Evolutionary conservation across 108 stramenopile species (phyloP), one percentile per base, ranked within the genome.

Genomic region (Cyclotella atomus): DNA sequence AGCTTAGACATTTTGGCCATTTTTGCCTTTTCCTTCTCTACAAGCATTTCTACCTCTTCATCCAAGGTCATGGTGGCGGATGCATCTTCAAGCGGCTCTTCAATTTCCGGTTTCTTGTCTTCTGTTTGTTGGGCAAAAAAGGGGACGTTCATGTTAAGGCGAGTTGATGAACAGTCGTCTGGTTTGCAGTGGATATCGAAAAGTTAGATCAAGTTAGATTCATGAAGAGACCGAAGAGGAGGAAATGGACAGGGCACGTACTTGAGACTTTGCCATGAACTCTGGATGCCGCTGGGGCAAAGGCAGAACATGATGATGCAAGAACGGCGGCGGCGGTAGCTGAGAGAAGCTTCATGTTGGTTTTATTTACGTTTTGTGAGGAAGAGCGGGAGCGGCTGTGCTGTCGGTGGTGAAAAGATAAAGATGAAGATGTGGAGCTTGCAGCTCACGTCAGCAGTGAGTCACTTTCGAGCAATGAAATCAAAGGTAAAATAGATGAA

Each of bases 41-140:
- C 77, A 23, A 91, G 71, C 25, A 63, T 33, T 64, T 95, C 95
- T 12, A 92, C 77, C 54, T 95, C 91, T 54, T 92, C 90, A 33
- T 90, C 88, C 24, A 83, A 29, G 38, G 84, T 60, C 73, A 73
- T 45, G 16, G 66, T 15, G 70, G 84, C 59, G 1, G 25, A 45
- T 29, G 17, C 20, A 19, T 20, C 36, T 9, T 21, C 23, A 20
- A 32, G 6, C 4, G 71, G n/a, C 27, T 32, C 33, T 28, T 10
- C n/a, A 9, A 60, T 21, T 19, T 47, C 47, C 29, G 57, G 27
- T 23, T 59, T 56, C 52, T 70, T 36, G 23, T 74, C 68, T 70
- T 49, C 47, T n/a, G 47, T 49, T 49, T 10, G n/a, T 49, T 70
- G 73, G 24, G 76, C 76, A 43, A 77, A 77, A 69, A 77, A 77